A percentile compares a stretch with the other conserved stretches of the same genome.
phyloP scores from a whole-genome alignment of 2,329 filamentous ascomycete species.

The Magnaporthales sp. region DNA sequence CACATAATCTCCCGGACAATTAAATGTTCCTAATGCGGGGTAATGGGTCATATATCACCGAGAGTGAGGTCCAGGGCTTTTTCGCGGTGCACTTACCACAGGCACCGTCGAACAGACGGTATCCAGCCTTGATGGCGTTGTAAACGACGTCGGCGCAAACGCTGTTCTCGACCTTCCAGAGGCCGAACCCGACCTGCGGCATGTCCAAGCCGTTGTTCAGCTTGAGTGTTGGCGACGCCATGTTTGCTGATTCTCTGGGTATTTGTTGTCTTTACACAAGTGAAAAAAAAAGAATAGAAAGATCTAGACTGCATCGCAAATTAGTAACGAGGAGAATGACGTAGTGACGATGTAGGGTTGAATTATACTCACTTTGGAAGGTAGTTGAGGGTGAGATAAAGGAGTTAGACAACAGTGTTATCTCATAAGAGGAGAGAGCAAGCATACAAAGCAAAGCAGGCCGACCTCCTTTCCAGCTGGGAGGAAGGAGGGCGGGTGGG shows the following conservation, averaged over 20 bases:
- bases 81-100: constrained; percentile 36
- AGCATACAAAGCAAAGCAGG: neutral
- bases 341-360: neutral
- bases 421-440: neutral
- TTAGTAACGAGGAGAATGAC: neutral
- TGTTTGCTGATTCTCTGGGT: neutral
- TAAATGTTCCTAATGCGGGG: neutral
- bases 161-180: constrained; percentile 76
- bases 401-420: neutral
- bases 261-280: neutral
- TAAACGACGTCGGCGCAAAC: constrained; percentile 70
- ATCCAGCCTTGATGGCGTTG: constrained; percentile 59
- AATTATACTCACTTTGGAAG: neutral
- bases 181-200: constrained; percentile 68
- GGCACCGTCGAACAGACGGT: constrained; percentile 52
- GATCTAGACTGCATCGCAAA: neutral
- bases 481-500: neutral
- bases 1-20: neutral
- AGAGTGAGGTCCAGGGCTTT: neutral
- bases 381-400: neutral
- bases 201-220: constrained; percentile 59
- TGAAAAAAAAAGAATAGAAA: neutral
- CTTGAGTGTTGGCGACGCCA: constrained; percentile 27
- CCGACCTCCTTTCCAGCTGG: neutral
- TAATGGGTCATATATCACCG: neutral